Conservation (phyloP, 495 filamentous ascomycete species). For the Delitschia confertaspora region DNA sequence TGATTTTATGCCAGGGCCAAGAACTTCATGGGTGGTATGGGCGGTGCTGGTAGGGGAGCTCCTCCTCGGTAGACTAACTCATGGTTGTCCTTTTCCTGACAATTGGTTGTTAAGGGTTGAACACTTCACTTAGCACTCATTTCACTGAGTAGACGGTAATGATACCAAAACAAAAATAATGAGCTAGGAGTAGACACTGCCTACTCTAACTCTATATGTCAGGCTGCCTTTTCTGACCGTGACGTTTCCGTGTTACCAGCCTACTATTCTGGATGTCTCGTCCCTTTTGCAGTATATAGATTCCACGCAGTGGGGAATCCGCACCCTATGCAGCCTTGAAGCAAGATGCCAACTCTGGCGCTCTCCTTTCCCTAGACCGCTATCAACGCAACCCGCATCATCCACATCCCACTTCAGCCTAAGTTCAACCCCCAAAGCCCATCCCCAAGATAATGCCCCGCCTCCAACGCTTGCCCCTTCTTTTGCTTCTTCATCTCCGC, state of each 20-base stretch:
- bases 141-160: constrained; percentile 17
- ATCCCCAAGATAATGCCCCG: constrained; percentile 88
- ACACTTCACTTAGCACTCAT: not conserved
- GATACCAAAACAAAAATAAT: constrained; percentile 16
- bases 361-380: not conserved
- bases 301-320: not conserved
- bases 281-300: constrained; percentile 2
- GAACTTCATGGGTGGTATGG: constrained; percentile 38
- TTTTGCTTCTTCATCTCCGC: constrained; percentile 87
- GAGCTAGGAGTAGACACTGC: not conserved
- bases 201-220: no score
- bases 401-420: constrained; percentile 42
- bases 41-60: constrained; percentile 24
- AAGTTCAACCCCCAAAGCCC: constrained; percentile 76
- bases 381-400: not conserved
- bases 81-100: not conserved
- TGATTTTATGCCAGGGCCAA: constrained; percentile 24
- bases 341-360: no score
- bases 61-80: not conserved
- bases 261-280: not conserved
- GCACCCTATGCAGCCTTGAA: no score
- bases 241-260: not conserved
- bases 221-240: no score
- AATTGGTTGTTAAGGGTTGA: not conserved
- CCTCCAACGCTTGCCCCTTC: constrained; percentile 87